A percentile compares a stretch with the other conserved stretches of the same genome.
These are phyloP conservation scores for Saussurea involucrata DNA, from an alignment of 129 eudicot genomes.

Conservation along the genomic window DNA sequence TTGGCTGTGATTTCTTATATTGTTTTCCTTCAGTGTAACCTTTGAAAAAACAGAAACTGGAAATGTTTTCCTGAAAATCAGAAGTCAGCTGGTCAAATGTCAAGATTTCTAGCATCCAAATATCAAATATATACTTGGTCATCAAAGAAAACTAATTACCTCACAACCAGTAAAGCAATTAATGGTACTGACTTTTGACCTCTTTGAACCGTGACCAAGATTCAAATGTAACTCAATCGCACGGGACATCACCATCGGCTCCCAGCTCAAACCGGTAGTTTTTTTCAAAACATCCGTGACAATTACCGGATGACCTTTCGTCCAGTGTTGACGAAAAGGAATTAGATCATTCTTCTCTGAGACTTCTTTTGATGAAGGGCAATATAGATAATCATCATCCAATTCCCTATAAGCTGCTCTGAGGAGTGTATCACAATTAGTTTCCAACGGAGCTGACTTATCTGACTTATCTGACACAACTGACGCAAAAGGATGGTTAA, in stretches of 20 bases:
- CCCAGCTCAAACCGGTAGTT: constrained; percentile 20
- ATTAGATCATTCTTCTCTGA: constrained; percentile 11
- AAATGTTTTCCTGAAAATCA: neutral
- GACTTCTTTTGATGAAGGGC: constrained; percentile 15
- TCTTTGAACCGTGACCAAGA: neutral
- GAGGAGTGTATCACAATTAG: neutral
- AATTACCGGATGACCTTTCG: constrained; percentile 20
- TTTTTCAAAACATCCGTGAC: constrained; percentile 12
- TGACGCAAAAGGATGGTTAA: neutral
- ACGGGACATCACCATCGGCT: constrained; percentile 26
- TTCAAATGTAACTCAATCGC: constrained; percentile 9
- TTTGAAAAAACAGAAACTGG: constrained; percentile 31
- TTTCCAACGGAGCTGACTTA: too few relatives aligned
- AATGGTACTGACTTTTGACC: constrained; percentile 5
- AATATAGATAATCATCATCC: constrained; percentile 14
- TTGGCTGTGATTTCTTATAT: constrained; percentile 42
- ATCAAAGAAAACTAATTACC: too few relatives aligned
- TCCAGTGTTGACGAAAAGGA: constrained; percentile 30
- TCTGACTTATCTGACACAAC: too few relatives aligned
- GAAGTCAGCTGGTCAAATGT: neutral
- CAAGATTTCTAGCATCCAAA: constrained; percentile 11
- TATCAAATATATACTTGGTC: too few relatives aligned
- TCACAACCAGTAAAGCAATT: too few relatives aligned
- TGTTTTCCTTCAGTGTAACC: constrained; percentile 50
- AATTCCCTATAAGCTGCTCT: constrained; percentile 14